A percentile compares a stretch with the other conserved stretches of the same genome.
Conservation (phyloP, 495 filamentous ascomycete species). For the Aspergillus haitiensis region DNA sequence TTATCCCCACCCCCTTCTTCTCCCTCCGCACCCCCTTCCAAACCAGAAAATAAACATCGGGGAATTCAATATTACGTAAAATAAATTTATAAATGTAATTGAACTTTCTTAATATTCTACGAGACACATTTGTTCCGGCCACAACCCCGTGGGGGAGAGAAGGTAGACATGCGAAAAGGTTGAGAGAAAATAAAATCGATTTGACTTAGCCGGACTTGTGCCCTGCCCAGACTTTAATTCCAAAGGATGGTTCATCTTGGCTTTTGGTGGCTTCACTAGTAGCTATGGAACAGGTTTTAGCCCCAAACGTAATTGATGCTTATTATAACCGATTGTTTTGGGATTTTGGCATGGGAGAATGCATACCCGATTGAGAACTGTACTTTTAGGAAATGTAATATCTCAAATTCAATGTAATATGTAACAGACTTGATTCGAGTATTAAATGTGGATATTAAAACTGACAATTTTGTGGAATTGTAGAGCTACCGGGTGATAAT, state of each 20-base stretch:
- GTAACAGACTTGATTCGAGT: background rate
- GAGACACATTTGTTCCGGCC: background rate
- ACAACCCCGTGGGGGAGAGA: background rate
- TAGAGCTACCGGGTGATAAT: background rate
- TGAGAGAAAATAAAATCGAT: background rate
- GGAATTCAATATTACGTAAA: constrained; percentile 10
- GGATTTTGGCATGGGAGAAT: too few relatives aligned
- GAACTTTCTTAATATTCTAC: constrained; percentile 23
- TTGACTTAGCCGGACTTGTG: background rate
- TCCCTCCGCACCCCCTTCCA: background rate
- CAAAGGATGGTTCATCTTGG: constrained; percentile 15
- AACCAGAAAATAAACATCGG: constrained; percentile 2
- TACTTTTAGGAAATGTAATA: background rate
- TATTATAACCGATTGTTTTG: constrained; percentile 1
- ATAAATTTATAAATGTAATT: constrained; percentile 13
- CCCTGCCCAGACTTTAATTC: background rate
- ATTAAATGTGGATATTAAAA: background rate
- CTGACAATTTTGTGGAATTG: background rate
- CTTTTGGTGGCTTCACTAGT: constrained; percentile 12
- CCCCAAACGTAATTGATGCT: constrained; percentile 7
- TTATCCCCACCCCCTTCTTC: background rate
- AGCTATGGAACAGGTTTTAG: constrained; percentile 8
- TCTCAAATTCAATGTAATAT: background rate
- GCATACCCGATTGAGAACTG: background rate
- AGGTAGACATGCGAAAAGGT: background rate